These are phyloP conservation scores for Capillidium rhysosporum DNA, from an alignment of 371 early-diverging fungal species.

Conservation along the genomic window DNA sequence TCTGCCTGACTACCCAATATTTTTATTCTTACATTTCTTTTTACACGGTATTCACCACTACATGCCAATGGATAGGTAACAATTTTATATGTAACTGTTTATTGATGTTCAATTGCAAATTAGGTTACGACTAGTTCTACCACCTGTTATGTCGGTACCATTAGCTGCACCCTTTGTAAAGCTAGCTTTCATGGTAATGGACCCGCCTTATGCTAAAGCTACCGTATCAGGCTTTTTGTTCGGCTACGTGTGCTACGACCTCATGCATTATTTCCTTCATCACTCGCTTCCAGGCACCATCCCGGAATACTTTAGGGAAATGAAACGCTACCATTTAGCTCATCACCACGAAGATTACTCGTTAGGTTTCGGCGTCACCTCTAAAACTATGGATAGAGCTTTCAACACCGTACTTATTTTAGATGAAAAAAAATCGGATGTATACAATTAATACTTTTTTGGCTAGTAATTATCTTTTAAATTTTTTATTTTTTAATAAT, in stretches of 20 bases:
- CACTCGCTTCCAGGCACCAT: slow-evolving; percentile 36
- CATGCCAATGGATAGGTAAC: slow-evolving; percentile 92
- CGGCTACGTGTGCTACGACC: slow-evolving; percentile 79
- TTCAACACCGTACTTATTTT: slow-evolving; percentile 43
- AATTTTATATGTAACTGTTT: no score
- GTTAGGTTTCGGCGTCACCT: slow-evolving; percentile 80
- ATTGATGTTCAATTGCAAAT: no score
- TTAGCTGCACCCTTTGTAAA: slow-evolving; percentile 39
- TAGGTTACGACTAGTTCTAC: slow-evolving; percentile 87
- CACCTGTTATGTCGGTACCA: slow-evolving; percentile 65
- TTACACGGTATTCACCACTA: slow-evolving; percentile 94
- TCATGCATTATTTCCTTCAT: slow-evolving; percentile 86
- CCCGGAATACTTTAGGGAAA: slow-evolving; percentile 43
- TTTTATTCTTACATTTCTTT: slow-evolving; percentile 61
- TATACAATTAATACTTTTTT: no score
- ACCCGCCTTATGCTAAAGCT: slow-evolving; percentile 25
- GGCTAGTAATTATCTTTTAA: no score
- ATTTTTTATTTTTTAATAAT: no score
- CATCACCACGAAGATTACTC: slow-evolving; percentile 85
- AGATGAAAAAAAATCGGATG: no score
- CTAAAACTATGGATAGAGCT: slow-evolving; percentile 75
- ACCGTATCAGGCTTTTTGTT: slow-evolving; percentile 49
- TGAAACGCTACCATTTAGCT: slow-evolving; percentile 85
- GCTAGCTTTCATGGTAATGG: slow-evolving; percentile 26
- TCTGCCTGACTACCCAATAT: slow-evolving; percentile 60